Base-by-base conservation (phyloP, 1,284 basidiomycete species). In the Apiotrichum siamense region DNA sequence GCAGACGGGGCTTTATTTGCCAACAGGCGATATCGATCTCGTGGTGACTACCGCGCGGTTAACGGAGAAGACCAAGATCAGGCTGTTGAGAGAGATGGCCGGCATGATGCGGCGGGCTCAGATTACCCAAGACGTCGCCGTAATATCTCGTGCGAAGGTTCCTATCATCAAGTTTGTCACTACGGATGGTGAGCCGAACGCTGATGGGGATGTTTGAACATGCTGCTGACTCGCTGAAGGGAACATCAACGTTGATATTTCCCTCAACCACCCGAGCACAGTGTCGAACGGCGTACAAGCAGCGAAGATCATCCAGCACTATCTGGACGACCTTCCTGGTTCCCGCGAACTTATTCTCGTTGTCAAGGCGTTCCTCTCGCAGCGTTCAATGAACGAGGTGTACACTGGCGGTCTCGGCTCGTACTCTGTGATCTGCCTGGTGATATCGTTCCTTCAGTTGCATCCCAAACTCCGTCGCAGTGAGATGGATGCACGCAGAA, bases 301-400 rank as follows among this genome's bases (percentile, higher is more conserved):
- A 0, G 87, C 88, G 1, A 78, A 81, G 47, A 88, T 94, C 56
- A 82, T 97, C 65, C 87, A 85, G 52, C 81, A 83, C 3, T 93
- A 92, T 69, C 77, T 96, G 25, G 75, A 78, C 39, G 78, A 86
- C 47, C 78, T 90, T 66, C 83, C 83, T 26, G 88, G 88, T 0
- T 75, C 94, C 12, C 83, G 87, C 25, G 81, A 81, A 52, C 82
- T 97, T 31, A 84, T 93, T 24, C 76, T 97, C 66, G 82, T 94
- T 55, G 83, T 88, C 64, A 98, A 98, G 75, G 82, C 86, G 5
- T 94, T 97, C 70, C 79, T 98, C 50, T 82, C 80, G 58, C 90
- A 97, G 68, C 79, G 94, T 33, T 84, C 83, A 24, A 89, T 97
- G 89, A 97, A 97, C 70, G 94, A 98, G 73, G 94, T 97, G 13